These are phyloP conservation scores for Suhomyces faveliae DNA, from an alignment of 805 yeast genomes.

Conservation along the genomic window DNA sequence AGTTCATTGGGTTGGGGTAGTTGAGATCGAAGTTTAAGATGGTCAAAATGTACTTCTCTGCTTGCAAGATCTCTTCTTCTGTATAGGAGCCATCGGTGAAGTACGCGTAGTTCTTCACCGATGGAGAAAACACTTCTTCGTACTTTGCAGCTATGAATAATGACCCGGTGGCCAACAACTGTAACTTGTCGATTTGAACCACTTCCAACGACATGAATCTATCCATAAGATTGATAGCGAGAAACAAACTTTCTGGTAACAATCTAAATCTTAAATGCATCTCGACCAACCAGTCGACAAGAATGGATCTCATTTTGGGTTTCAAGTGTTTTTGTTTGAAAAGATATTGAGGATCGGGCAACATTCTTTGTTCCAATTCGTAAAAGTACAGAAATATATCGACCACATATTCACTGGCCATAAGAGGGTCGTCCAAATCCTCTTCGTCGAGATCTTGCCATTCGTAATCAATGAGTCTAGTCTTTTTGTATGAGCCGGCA, in stretches of 20 bases:
- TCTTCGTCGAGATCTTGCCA: constrained; percentile 77
- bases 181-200: constrained; percentile 76
- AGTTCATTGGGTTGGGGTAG: constrained; percentile 89
- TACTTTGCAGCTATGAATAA: constrained; percentile 88
- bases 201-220: constrained; percentile 73
- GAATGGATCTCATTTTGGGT: constrained; percentile 80
- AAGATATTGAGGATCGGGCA: constrained; percentile 71
- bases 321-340: constrained; percentile 62
- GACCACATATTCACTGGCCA: constrained; percentile 90
- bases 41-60: constrained; percentile 76
- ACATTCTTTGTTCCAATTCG: constrained; percentile 66
- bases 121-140: constrained; percentile 88
- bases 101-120: constrained; percentile 79
- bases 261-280: constrained; percentile 82
- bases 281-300: constrained; percentile 93
- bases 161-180: constrained; percentile 81
- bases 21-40: constrained; percentile 71
- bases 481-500: constrained; percentile 32
- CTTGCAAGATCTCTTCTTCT: constrained; percentile 76
- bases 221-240: constrained; percentile 85
- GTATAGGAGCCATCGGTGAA: constrained; percentile 84
- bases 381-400: constrained; percentile 83
- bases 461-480: constrained; percentile 42
- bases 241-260: constrained; percentile 79
- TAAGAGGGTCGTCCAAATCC: constrained; percentile 67